phyloP scores from a whole-genome alignment of 179 eudicot genomes.

The Corrigiola litoralis region DNA sequence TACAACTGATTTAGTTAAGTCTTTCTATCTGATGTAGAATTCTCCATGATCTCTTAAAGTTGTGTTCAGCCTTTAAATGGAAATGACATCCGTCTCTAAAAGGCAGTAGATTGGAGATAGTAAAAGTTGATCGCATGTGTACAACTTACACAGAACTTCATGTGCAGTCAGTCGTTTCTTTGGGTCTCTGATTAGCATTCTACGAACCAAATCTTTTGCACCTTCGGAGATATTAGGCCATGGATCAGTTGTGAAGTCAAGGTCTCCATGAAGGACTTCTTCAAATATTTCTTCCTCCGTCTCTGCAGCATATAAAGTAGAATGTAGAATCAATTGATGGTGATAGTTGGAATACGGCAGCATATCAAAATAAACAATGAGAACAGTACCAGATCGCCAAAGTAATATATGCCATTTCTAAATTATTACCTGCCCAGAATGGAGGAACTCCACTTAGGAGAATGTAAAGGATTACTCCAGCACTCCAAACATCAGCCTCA shows the following conservation, averaged over 20 bases:
- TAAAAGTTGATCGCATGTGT: background rate
- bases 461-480: constrained; percentile 22
- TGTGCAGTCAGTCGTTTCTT: constrained; percentile 49
- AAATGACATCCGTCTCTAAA: background rate
- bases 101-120: background rate
- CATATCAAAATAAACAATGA: background rate
- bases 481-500: constrained; percentile 28
- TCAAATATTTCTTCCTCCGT: constrained; percentile 44
- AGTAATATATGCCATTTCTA: background rate
- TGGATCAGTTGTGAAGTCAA: constrained; percentile 52
- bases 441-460: constrained; percentile 30
- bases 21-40: no score
- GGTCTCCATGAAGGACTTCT: constrained; percentile 47
- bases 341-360: background rate
- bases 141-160: constrained; percentile 43
- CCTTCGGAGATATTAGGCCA: constrained; percentile 57
- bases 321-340: background rate
- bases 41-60: no score
- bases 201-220: constrained; percentile 50
- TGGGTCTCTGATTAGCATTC: constrained; percentile 52
- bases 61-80: no score
- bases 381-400: background rate
- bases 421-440: constrained; percentile 20
- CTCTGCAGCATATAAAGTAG: constrained; percentile 21
- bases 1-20: no score